These are phyloP conservation scores for Whalleya microplaca DNA, from an alignment of 2,329 filamentous ascomycete genomes.

Conservation along the genomic window DNA sequence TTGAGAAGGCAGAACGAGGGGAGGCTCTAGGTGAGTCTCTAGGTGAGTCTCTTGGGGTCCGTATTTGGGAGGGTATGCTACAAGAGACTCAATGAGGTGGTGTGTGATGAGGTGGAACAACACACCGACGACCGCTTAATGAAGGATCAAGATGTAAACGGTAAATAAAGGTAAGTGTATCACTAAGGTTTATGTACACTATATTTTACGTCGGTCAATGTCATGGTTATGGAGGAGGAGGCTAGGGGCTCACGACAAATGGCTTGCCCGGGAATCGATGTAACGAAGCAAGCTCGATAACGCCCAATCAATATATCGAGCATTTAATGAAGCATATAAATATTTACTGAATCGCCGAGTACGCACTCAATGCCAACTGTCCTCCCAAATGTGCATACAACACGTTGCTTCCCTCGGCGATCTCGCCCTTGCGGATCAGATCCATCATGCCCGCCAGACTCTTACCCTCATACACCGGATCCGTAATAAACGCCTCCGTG, in stretches of 20 bases:
- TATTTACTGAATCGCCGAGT: slow-evolving; percentile 50
- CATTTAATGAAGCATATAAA: slow-evolving; percentile 4
- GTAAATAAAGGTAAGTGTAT: slow-evolving; percentile 4
- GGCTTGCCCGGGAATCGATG: background rate
- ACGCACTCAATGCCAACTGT: slow-evolving; percentile 71
- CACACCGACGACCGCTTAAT: background rate
- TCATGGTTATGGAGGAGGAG: slow-evolving; percentile 1
- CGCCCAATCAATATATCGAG: slow-evolving; percentile 10
- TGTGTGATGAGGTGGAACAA: background rate
- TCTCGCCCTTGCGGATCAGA: slow-evolving; percentile 65
- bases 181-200: slow-evolving; percentile 4
- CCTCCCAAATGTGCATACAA: slow-evolving; percentile 74
- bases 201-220: slow-evolving; percentile 1
- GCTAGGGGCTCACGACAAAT: slow-evolving; percentile 2
- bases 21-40: slow-evolving; percentile 36
- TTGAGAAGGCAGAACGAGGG: slow-evolving; percentile 50
- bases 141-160: slow-evolving; percentile 1
- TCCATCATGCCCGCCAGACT: slow-evolving; percentile 73
- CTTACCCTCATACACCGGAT: slow-evolving; percentile 79
- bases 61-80: background rate
- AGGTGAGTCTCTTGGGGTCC: slow-evolving; percentile 10
- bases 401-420: slow-evolving; percentile 63
- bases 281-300: background rate
- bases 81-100: slow-evolving; percentile 1
- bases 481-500: slow-evolving; percentile 74